Evolutionary conservation across 2,329 filamentous ascomycete genomes (phyloP), one percentile per base, ranked within the genome.

Genomic region (Huntiella decipiens): DNA sequence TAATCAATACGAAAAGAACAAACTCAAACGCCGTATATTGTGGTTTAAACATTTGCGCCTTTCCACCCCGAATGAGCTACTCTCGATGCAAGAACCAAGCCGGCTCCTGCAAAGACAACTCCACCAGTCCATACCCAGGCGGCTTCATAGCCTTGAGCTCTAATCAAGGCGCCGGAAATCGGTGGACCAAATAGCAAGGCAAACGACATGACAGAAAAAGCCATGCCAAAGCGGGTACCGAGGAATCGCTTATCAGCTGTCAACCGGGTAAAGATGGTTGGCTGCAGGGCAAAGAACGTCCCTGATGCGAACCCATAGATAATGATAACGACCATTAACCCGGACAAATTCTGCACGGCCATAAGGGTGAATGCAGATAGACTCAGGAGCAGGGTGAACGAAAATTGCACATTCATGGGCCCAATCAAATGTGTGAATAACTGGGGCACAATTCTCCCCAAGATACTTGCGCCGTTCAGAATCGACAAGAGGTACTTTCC

Each of bases 401-500:
- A 56, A 11, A 65, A 54, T 50, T 63, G 60, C 1, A 61, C 59
- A 45, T 66, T 61, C 11, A 69, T 51, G 2, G 62, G 56, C 1
- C 66, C 66, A 34, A 65, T 49, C 22, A 54, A 56, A 43, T 64
- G 61, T 0, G 65, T 66, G 4, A 71, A 49, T 5, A 65, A 58
- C 3, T 63, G 63, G 1, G 66, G 68, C 0, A 68, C 53, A 1
- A 71, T 57, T 5, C 70, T 63, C 0, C 70, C 70, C 5, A 67
- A 58, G 5, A 70, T 58, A 0, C 66, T 67, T 0, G 65, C 62
- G 1, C 63, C 67, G 54, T 72, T 73, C 43, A 71, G 61, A 40
- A 73, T 65, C 2, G 69, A 58, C 4, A 73, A 56, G 17, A 72
- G 58, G 49, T 72, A 70, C 12, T 60, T 56, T 1, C 61, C 61